Evolutionary conservation across 441 rosid species (phyloP).

Genomic region (Erodium moschatum): DNA sequence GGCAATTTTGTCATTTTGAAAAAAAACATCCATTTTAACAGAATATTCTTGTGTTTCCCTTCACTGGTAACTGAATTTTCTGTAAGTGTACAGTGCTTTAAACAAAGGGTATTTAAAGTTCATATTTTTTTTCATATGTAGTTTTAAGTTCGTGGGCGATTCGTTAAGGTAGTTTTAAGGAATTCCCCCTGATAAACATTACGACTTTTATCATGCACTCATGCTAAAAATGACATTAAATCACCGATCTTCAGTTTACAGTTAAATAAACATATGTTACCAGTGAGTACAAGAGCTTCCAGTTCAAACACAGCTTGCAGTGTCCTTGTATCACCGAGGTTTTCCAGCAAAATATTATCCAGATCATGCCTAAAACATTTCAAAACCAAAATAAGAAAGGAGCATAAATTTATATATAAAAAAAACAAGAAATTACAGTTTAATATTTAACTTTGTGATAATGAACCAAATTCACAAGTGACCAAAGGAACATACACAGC

Average conservation of each 20-base stretch:
- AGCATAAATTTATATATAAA: background rate
- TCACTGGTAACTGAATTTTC: no score
- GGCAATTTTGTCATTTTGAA: no score
- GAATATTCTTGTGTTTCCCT: no score
- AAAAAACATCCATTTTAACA: no score
- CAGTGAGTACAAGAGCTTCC: slow-evolving; percentile 96
- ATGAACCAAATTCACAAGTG: background rate
- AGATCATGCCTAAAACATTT: slow-evolving; percentile 71
- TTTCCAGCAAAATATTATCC: slow-evolving; percentile 97
- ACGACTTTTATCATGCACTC: slow-evolving; percentile 19
- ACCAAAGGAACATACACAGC: slow-evolving; percentile 65
- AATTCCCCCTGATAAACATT: background rate
- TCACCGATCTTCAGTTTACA: background rate
- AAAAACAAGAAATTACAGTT: background rate
- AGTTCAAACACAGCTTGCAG: slow-evolving; percentile 96
- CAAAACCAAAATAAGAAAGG: slow-evolving; percentile 19
- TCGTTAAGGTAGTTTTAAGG: no score
- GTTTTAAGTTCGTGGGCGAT: no score
- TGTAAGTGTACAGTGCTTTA: no score
- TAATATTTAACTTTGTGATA: background rate
- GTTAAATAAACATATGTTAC: slow-evolving; percentile 21
- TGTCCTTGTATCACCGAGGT: slow-evolving; percentile 92
- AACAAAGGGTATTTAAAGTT: no score
- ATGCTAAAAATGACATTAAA: slow-evolving; percentile 15
- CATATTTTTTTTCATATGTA: no score